A percentile compares a stretch with the other conserved stretches of the same genome.
These are phyloP conservation scores for Pachysandra terminalis DNA, from an alignment of 164 flowering plant species.

Conservation along the genomic window DNA sequence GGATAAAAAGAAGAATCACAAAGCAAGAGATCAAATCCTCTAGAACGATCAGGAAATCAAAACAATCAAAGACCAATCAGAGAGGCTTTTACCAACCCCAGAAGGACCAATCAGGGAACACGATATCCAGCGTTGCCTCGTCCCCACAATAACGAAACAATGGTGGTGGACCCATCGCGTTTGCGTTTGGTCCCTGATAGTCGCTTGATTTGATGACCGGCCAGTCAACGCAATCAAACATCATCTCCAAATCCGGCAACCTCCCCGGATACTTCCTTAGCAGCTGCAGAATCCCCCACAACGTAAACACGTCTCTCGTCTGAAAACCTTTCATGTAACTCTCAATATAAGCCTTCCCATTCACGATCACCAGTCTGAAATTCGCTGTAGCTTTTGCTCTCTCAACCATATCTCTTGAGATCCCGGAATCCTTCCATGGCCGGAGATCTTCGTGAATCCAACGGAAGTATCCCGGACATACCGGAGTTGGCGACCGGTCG, in stretches of 20 bases:
- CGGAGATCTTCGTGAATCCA: constrained; percentile 75
- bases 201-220: constrained; percentile 32
- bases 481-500: constrained; percentile 17
- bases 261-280: constrained; percentile 59
- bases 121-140: constrained; percentile 46
- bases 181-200: constrained; percentile 26
- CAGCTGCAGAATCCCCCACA: constrained; percentile 73
- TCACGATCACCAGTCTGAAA: constrained; percentile 46
- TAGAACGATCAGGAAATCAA: no score
- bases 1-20: neutral
- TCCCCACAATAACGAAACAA: constrained; percentile 61
- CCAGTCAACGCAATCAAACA: constrained; percentile 77
- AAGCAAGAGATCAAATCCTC: neutral
- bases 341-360: constrained; percentile 61
- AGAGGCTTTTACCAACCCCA: constrained; percentile 60
- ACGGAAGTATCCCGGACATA: constrained; percentile 73
- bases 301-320: constrained; percentile 50
- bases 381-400: constrained; percentile 46
- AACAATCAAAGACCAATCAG: neutral
- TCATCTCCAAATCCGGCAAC: constrained; percentile 66
- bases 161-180: constrained; percentile 47
- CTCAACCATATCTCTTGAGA: constrained; percentile 51
- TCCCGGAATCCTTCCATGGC: constrained; percentile 65
- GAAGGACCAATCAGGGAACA: constrained; percentile 73
- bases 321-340: constrained; percentile 36